phyloP scores from a whole-genome alignment of 768 basidiomycete species.

The Scleroderma bovista region DNA sequence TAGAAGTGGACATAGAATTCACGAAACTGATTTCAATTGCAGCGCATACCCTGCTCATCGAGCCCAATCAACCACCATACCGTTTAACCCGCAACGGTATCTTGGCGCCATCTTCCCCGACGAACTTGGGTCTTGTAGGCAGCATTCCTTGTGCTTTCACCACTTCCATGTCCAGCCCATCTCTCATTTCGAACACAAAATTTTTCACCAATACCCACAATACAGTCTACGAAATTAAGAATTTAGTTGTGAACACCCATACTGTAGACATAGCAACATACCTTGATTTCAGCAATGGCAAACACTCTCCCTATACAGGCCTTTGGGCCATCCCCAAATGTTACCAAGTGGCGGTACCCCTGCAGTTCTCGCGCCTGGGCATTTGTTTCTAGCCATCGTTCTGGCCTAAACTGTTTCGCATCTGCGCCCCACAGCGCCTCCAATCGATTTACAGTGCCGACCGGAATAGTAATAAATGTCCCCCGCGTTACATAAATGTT shows the following conservation, averaged over 20 bases:
- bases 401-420: conserved; percentile 54
- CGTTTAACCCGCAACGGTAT: conserved; percentile 17
- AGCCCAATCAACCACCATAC: background rate
- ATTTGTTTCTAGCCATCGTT: conserved; percentile 50
- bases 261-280: background rate
- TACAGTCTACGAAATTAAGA: conserved; percentile 28
- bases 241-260: background rate
- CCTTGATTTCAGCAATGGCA: conserved; percentile 36
- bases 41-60: too few relatives aligned
- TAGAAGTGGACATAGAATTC: too few relatives aligned
- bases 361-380: conserved; percentile 36
- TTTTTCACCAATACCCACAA: conserved; percentile 36
- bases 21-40: too few relatives aligned
- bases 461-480: conserved; percentile 37
- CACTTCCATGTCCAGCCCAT: conserved; percentile 28
- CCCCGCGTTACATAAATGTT: conserved; percentile 46
- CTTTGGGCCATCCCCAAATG: conserved; percentile 49
- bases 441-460: conserved; percentile 44
- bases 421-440: conserved; percentile 56
- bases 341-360: conserved; percentile 46
- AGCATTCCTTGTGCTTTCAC: conserved; percentile 5
- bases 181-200: conserved; percentile 30
- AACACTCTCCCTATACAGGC: conserved; percentile 46
- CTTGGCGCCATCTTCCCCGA: conserved; percentile 16
- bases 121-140: conserved; percentile 7